phyloP scores from a whole-genome alignment of 441 rosid species.

The Arabidopsis hybrid region DNA sequence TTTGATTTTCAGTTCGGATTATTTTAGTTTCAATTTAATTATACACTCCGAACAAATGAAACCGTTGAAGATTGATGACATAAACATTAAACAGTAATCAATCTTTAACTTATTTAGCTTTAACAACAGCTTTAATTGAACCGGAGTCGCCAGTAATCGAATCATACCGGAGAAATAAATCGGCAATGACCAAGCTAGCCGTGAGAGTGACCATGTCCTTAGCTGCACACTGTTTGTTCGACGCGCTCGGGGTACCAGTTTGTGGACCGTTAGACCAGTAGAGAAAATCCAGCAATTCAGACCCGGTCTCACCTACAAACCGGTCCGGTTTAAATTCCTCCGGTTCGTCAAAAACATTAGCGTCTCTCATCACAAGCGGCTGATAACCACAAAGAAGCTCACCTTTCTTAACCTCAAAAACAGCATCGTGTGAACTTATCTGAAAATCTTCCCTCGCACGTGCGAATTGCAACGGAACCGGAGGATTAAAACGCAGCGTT shows the following conservation, averaged over 20 bases:
- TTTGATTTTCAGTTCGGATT: too few species aligned
- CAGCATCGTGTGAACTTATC: conserved; percentile 73
- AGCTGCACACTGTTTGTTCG: conserved; percentile 82
- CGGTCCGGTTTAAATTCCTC: conserved; percentile 74
- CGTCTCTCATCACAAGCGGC: conserved; percentile 69
- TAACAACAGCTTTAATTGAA: conserved; percentile 55
- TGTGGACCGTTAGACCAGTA: conserved; percentile 95
- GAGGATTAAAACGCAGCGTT: conserved; percentile 71
- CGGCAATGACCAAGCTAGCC: conserved; percentile 65
- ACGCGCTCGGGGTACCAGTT: conserved; percentile 60
- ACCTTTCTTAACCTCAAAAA: conserved; percentile 68
- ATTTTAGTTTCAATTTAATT: background rate
- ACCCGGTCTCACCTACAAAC: conserved; percentile 59
- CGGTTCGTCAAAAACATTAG: conserved; percentile 65
- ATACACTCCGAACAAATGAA: background rate
- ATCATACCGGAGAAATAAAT: conserved; percentile 66
- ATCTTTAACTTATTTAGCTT: conserved; percentile 37
- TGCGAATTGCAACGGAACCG: conserved; percentile 71
- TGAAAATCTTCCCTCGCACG: conserved; percentile 82
- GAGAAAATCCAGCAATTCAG: conserved; percentile 58
- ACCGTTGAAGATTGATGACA: background rate
- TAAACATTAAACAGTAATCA: background rate
- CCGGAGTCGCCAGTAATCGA: conserved; percentile 52
- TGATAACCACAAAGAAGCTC: conserved; percentile 89
- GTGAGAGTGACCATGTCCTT: conserved; percentile 71